phyloP scores from a whole-genome alignment of 2,329 filamentous ascomycete genomes.

The Aureobasidium sp. region DNA sequence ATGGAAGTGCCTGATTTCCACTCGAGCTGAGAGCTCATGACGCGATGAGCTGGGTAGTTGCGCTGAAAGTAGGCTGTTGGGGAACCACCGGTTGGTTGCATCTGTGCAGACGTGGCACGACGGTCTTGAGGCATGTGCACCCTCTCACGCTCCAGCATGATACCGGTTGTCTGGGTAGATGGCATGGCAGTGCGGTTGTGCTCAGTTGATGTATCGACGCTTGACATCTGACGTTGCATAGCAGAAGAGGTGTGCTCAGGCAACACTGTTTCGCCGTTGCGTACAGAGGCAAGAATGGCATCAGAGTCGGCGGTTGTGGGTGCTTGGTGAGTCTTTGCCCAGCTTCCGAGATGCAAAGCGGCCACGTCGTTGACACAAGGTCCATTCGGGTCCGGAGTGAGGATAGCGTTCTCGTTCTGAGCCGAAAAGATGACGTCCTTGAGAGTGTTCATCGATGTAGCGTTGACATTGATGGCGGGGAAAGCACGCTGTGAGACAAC shows the following conservation, averaged over 20 bases:
- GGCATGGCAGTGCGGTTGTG: background rate
- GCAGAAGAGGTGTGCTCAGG: constrained; percentile 18
- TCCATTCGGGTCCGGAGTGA: constrained; percentile 23
- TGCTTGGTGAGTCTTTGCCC: constrained; percentile 21
- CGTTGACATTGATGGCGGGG: constrained; percentile 18
- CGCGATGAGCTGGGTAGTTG: constrained; percentile 15
- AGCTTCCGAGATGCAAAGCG: constrained; percentile 23
- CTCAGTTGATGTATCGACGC: background rate
- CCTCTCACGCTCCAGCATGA: background rate
- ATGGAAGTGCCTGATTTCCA: constrained; percentile 25
- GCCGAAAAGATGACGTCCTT: constrained; percentile 26
- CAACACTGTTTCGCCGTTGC: constrained; percentile 15
- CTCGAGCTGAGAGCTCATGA: constrained; percentile 26
- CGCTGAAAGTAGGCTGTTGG: constrained; percentile 13
- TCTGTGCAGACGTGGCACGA: constrained; percentile 15
- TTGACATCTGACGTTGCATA: constrained; percentile 14
- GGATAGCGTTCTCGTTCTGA: constrained; percentile 26
- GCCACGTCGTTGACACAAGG: constrained; percentile 20
- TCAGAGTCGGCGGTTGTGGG: background rate
- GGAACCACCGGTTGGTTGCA: constrained; percentile 2
- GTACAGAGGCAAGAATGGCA: constrained; percentile 3
- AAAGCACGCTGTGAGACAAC: background rate
- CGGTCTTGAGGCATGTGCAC: constrained; percentile 4
- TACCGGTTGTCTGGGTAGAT: background rate
- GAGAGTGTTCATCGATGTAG: constrained; percentile 21